These are phyloP conservation scores for Aspergillus affinis DNA, from an alignment of 495 filamentous ascomycete species.

Conservation along the genomic window DNA sequence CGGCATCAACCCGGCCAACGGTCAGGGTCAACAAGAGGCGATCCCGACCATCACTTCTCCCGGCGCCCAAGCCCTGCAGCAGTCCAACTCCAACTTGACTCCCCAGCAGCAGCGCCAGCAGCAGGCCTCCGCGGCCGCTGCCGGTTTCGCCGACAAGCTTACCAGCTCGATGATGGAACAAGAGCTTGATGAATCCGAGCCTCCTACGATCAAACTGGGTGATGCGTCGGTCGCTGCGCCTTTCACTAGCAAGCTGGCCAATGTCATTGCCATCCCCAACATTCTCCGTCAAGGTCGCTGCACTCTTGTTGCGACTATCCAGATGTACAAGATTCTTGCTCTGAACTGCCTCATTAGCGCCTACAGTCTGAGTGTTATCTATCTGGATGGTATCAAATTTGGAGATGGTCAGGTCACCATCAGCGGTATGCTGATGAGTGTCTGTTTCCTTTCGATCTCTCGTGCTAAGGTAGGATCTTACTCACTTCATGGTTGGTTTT, in stretches of 20 bases:
- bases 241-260: constrained; percentile 96
- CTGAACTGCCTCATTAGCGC: constrained; percentile 98
- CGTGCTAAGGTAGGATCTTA: constrained; percentile 70
- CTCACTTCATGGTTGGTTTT: neutral
- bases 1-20: constrained; percentile 44
- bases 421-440: constrained; percentile 99
- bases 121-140: constrained; percentile 66
- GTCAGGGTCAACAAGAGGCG: constrained; percentile 47
- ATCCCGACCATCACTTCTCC: constrained; percentile 70
- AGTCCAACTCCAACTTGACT: constrained; percentile 47
- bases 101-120: constrained; percentile 62
- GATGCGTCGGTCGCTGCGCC: constrained; percentile 96
- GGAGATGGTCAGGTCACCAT: constrained; percentile 98
- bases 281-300: constrained; percentile 97
- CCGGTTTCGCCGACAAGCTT: constrained; percentile 82
- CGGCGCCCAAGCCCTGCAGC: constrained; percentile 66
- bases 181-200: constrained; percentile 85
- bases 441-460: constrained; percentile 97
- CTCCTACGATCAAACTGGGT: constrained; percentile 93
- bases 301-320: constrained; percentile 95
- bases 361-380: constrained; percentile 94
- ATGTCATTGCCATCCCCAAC: constrained; percentile 96
- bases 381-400: constrained; percentile 98
- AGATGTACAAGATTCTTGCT: constrained; percentile 99
- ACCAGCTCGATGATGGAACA: constrained; percentile 86